phyloP scores from a whole-genome alignment of 2,329 filamentous ascomycete species.

The Polytolypa hystricis region DNA sequence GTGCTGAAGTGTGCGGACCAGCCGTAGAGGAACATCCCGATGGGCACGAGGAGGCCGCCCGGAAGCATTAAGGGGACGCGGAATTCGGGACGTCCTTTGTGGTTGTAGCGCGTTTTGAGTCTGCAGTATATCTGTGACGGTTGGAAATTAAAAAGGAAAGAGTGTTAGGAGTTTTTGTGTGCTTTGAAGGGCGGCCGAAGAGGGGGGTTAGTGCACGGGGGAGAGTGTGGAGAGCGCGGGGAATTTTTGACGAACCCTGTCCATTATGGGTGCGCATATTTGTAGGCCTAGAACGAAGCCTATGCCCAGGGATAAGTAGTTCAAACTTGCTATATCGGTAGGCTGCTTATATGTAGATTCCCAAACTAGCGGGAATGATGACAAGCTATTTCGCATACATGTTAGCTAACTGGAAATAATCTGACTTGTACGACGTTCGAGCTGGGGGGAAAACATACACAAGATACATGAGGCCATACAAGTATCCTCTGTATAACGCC shows the following conservation, averaged over 20 bases:
- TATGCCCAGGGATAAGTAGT: conserved; percentile 52
- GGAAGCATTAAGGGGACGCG: conserved; percentile 50
- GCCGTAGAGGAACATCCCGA: conserved; percentile 47
- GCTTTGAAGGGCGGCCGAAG: too few species aligned
- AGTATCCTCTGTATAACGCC: conserved; percentile 44
- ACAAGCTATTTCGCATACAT: too few species aligned
- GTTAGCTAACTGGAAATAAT: too few species aligned
- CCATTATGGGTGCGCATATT: conserved; percentile 24
- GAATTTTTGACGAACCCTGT: conserved; percentile 18
- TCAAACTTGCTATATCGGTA: conserved; percentile 47
- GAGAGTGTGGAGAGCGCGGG: too few species aligned
- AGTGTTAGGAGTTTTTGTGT: too few species aligned
- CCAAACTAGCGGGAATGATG: conserved; percentile 52
- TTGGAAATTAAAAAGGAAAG: too few species aligned
- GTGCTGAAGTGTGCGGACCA: conserved; percentile 41
- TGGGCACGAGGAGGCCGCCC: conserved; percentile 41
- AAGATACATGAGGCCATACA: conserved; percentile 55
- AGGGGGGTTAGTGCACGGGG: too few species aligned
- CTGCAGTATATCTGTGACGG: conserved; percentile 20
- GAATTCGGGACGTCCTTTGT: conserved; percentile 42
- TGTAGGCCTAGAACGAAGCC: conserved; percentile 50
- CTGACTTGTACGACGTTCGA: too few species aligned
- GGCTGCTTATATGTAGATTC: conserved; percentile 41
- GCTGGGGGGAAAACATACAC: too few species aligned
- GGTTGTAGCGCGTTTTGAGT: conserved; percentile 12